Evolutionary conservation across 2,329 filamentous ascomycete genomes (phyloP), one percentile per base, ranked within the genome.

Genomic region (Tolypocladium cylindrosporum): DNA sequence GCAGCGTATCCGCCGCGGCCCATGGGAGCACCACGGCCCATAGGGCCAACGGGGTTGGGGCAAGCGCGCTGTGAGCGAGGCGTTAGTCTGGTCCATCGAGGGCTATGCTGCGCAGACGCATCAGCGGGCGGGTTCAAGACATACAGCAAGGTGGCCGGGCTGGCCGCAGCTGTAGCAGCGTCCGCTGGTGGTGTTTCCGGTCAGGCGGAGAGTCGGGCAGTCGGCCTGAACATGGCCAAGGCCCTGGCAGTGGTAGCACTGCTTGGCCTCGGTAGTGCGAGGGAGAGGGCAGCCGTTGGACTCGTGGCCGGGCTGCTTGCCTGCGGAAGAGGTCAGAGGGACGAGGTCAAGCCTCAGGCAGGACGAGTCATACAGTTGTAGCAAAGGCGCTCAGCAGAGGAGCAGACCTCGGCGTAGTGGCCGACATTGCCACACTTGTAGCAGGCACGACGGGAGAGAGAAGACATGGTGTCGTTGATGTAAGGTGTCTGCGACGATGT

Each of bases 221-320:
- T 99, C 94, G 66, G 94, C 94, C 81, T 99, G 94, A 69, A 99
- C 94, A 74, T 99, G 94, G 65, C 94, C 94, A 61, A 97, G 85
- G 60, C 94, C 94, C 81, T 97, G 94, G 83, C 94, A 99, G 79
- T 97, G 94, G 76, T 99, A 99, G 85, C 94, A 99, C 82, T 99
- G 94, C 86, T 99, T 99, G 56, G 91, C 91, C 79, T 99, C 94
- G 64, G 94, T 97, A 61, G 93, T 97, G 75, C 94, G 89, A 70
- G 94, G 94, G 71, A 93, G 87, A 68, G 94, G 94, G 83, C 94
- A 99, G 75, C 89, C 89, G 79, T 96, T 97, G 65, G 93, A 97
- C 80, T 99, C 94, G 77, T 99, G 94, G 74, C 91, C 89, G 62
- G 89, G 89, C 78, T 93, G 89, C 81, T 93, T 93, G 86, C 85